Evolutionary conservation across 2,329 filamentous ascomycete genomes (phyloP).

Genomic region (Moelleriella libera): DNA sequence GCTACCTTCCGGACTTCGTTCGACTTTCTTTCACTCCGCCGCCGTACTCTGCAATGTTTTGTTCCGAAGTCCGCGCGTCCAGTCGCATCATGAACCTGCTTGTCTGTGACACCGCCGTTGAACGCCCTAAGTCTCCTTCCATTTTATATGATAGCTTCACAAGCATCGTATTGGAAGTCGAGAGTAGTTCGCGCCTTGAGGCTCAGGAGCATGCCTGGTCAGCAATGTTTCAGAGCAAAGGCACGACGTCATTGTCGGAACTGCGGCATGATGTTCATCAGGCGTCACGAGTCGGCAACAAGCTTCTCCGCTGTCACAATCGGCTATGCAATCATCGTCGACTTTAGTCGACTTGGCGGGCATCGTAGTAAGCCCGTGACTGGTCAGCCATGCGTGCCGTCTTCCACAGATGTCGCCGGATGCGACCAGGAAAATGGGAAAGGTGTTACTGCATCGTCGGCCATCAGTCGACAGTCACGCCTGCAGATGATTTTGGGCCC

Average conservation of each 20-base stretch:
- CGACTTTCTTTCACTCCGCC: slow-evolving; percentile 34
- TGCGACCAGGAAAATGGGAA: too few relatives aligned
- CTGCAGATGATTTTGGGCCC: too few relatives aligned
- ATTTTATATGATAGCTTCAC: slow-evolving; percentile 12
- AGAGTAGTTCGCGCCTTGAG: slow-evolving; percentile 40
- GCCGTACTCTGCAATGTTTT: slow-evolving; percentile 17
- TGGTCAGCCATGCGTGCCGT: neutral
- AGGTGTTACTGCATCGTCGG: neutral
- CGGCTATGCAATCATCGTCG: slow-evolving; percentile 4
- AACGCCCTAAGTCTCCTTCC: slow-evolving; percentile 17
- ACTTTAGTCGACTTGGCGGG: slow-evolving; percentile 12
- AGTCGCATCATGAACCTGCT: slow-evolving; percentile 2
- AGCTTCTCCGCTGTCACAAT: neutral
- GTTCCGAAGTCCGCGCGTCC: slow-evolving; percentile 9
- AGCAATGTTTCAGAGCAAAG: slow-evolving; percentile 22
- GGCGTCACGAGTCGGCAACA: slow-evolving; percentile 1
- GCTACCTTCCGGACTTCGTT: slow-evolving; percentile 55
- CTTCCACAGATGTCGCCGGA: neutral
- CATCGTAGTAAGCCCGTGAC: slow-evolving; percentile 35
- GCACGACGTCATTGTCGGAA: slow-evolving; percentile 11
- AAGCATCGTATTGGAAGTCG: slow-evolving; percentile 35
- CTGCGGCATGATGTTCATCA: slow-evolving; percentile 7
- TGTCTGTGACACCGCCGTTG: slow-evolving; percentile 1
- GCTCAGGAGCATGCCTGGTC: slow-evolving; percentile 34
- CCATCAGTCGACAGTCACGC: neutral